Evolutionary conservation across 2,329 filamentous ascomycete genomes (phyloP).

Genomic region (Apiospora hydei): DNA sequence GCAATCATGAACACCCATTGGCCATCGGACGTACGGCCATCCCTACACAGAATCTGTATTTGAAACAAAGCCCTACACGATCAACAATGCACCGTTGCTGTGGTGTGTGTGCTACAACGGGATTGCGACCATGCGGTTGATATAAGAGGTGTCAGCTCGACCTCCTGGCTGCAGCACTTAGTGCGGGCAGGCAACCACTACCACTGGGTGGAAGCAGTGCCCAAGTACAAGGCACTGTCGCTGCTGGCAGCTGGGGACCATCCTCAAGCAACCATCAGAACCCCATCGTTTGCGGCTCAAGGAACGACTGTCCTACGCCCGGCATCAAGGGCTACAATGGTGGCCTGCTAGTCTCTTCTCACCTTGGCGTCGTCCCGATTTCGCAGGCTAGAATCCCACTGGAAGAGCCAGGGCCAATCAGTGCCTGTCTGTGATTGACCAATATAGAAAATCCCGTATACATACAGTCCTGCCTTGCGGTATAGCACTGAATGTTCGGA

Average conservation of each 20-base stretch:
- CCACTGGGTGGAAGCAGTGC: neutral
- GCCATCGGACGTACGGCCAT: neutral
- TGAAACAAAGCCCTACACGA: constrained; percentile 14
- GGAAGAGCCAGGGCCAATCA: neutral
- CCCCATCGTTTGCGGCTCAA: constrained; percentile 13
- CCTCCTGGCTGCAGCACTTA: neutral
- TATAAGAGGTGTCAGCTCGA: constrained; percentile 5
- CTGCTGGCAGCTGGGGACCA: neutral
- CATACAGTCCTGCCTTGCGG: neutral
- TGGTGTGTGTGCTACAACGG: neutral
- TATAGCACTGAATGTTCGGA: neutral
- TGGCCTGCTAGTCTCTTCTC: neutral
- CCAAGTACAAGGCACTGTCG: neutral
- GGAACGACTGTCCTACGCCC: neutral
- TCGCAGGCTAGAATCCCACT: neutral
- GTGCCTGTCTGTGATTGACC: neutral
- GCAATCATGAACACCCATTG: neutral
- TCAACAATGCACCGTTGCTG: constrained; percentile 10
- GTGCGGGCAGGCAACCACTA: neutral
- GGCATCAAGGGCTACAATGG: neutral
- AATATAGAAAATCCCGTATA: neutral
- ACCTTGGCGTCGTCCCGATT: neutral
- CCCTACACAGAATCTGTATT: neutral
- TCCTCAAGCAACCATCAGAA: neutral
- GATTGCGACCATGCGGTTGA: neutral